Evolutionary conservation across 2,329 filamentous ascomycete genomes (phyloP), one percentile per base, ranked within the genome.

Genomic region (Botrytis squamosa): DNA sequence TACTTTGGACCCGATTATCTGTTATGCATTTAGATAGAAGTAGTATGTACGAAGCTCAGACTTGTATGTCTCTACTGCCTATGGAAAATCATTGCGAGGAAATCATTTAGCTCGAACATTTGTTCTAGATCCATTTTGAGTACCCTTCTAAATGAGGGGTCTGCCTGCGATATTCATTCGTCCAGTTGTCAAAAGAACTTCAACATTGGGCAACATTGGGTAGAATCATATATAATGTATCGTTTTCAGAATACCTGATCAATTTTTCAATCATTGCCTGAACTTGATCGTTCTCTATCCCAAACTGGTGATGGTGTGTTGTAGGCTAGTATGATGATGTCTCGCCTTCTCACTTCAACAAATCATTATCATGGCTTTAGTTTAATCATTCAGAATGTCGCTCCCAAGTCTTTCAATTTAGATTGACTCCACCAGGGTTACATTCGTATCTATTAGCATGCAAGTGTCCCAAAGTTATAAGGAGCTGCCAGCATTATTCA

Each of bases 151-250:
- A 40, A 38, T 40, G 59, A 57, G 36, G 25, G 38, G 60, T 16
- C 38, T 63, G 60, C 12, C 36, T 25, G 40, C 38, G 60, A 63
- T n/a, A 40, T 63, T 63, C 25, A 63, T 63, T 63, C 38, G 60
- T 63, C 60, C 36, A 63, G 38, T 40, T 40, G 60, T 42, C 36
- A 42, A 16, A 42, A 42, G 25, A n/a, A 40, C 38, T n/a, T 63
- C 14, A 63, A n/a, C 12, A 63, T 63, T 63, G 60, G 60, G 60
- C 60, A 63, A 63, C 38, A 18, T 63, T 42, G 60, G 60, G 60
- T 40, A 63, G 22, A 63, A 63, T n/a, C 6, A 63, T 18, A 42
- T 42, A 63, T 36, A 63, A 42, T 42, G 22, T n/a, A 42, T 63
- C 38, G 36, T 40, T 63, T 63, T n/a, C 60, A 7, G n/a, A 25